Evolutionary conservation across 2,329 filamentous ascomycete species (phyloP), one percentile per base, ranked within the genome.

Genomic region (Domatiomyces globalis): DNA sequence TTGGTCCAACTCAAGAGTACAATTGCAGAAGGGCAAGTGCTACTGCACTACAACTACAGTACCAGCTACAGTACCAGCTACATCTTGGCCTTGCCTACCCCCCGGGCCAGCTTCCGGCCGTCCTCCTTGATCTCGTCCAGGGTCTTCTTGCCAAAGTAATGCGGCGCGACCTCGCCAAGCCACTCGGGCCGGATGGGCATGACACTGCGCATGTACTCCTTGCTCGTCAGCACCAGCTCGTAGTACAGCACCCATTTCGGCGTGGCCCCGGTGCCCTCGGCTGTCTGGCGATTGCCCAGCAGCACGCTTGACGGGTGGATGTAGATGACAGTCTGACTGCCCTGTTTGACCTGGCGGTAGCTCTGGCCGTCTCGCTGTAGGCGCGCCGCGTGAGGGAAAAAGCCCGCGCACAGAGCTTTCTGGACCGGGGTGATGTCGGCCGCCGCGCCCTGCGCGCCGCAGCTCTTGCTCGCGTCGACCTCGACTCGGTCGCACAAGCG

Each of bases 401-500:
- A 98, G 1, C 90, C 92, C 0, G 88, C 82, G 0, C 87, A 89
- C 49, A 98, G 77, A 10, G 89, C 84, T 54, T 94, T 89, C 62
- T 89, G 84, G 60, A 96, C 88, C 0, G 87, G 85, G 4, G 80
- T 71, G 17, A 87, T 68, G 65, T 95, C 88, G 17, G 52, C 51
- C 15, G 51, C 48, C 48, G 73, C 74, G 1, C 81, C 73, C 33
- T 39, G 33, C 2, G 33, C 33, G 4, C 87, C 87, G 56, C 76
- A 80, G 10, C 78, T 78, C 1, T 81, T 84, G 2, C 80, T 78
- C 27, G 78, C 59, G 0, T 78, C 75, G 4, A 96, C 85, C 67
- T 95, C 92, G 22, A 96, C 87, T 2, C 89, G 82, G 60, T 98
- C 92, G 68, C 90, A 95, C 2, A 98, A 78, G 62, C 94, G 90